Evolutionary conservation across 345 rosid species (phyloP), one percentile per base, ranked within the genome.

Genomic region (Zanthoxylum bungeanum): DNA sequence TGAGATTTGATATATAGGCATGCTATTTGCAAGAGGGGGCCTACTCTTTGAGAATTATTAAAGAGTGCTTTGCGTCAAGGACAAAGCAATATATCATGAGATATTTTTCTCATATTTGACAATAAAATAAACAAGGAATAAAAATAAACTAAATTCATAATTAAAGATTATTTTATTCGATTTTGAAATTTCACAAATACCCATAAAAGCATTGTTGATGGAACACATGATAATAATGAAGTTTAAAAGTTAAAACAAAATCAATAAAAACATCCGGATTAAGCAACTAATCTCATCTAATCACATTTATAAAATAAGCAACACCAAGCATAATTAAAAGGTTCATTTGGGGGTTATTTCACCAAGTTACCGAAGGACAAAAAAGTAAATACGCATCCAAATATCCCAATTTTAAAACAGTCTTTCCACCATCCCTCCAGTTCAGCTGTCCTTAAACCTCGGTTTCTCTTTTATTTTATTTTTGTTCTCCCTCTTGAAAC

Each of bases 261-360:
- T 39, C 53, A 46, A 64, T 9, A 14, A 46, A 44, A 9, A 0
- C n/a, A 46, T n/a, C 4, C 27, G 27, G 7, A 24, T 64, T 27
- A 64, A 64, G 68, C 68, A 64, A 64, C 34, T 14, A 4, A 46
- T 51, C 14, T 2, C 3, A 52, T 36, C 12, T 51, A 22, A 50
- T 69, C 49, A 30, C 60, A 36, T 42, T 47, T 63, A 63, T 27
- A 63, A 40, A 40, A 40, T 1, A 25, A 47, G 57, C 19, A 27
- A 64, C 33, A 40, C 17, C 28, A 39, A 51, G 12, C 21, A 53
- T 64, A 75, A 77, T 76, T 69, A n/a, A n/a, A 60, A 71, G 72
- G 66, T 64, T 77, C 66, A 77, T 81, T 77, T n/a, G n/a, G n/a
- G n/a, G 83, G 73, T 67, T 72, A 77, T 66, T n/a, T 73, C n/a